Conservation (phyloP, 306 rosid genomes). For the Sophora flavescens region DNA sequence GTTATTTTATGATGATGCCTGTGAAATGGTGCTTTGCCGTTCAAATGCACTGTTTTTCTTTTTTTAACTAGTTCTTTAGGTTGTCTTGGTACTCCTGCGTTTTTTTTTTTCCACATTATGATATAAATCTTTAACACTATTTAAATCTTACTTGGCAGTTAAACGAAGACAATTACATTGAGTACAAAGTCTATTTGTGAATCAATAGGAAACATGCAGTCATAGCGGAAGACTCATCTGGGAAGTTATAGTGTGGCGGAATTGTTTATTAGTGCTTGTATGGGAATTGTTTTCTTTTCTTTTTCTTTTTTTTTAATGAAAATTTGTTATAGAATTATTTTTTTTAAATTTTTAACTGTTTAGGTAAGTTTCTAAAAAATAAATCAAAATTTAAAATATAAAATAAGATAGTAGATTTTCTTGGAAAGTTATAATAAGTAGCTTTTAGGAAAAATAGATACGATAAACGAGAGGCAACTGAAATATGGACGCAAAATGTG, state of each 20-base stretch:
- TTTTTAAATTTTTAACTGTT: no score
- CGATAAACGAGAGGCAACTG: no score
- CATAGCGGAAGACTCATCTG: not conserved
- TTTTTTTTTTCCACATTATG: not conserved
- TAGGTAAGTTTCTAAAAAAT: no score
- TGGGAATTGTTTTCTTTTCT: not conserved
- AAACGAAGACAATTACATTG: not conserved
- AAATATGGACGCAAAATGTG: no score
- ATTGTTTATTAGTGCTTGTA: not conserved
- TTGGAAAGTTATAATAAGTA: no score
- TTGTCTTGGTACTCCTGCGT: no score
- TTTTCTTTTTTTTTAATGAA: no score
- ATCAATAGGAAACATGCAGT: not conserved
- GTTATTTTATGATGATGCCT: constrained; percentile 10
- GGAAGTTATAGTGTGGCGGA: not conserved
- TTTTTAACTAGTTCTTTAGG: not conserved
- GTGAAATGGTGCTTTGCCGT: constrained; percentile 30
- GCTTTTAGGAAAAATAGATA: no score
- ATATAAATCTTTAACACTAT: not conserved
- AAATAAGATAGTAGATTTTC: no score
- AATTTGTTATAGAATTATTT: no score
- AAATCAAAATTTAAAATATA: no score
- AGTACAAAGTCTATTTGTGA: not conserved
- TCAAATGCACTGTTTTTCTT: constrained; percentile 5
- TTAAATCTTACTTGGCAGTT: not conserved